Percentiles rank a stretch among this genome's conserved stretches.
phyloP scores from a whole-genome alignment of 2,329 filamentous ascomycete species.

The Sarocladium strictum region DNA sequence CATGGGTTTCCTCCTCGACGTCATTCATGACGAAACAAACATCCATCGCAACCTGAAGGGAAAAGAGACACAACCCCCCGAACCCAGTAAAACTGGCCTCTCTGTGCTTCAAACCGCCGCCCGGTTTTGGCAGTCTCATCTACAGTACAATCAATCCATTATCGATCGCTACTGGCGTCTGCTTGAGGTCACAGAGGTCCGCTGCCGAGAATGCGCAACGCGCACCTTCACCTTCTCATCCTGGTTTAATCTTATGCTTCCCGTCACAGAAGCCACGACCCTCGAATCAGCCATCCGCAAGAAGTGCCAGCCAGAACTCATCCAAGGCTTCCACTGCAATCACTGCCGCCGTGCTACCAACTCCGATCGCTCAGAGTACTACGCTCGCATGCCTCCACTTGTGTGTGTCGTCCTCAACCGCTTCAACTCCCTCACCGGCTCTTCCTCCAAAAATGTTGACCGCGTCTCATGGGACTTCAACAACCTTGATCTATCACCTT shows the following conservation, averaged over 20 bases:
- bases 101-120: constrained; percentile 50
- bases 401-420: constrained; percentile 72
- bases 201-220: constrained; percentile 56
- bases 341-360: constrained; percentile 58
- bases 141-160: constrained; percentile 64
- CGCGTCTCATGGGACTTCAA: constrained; percentile 73
- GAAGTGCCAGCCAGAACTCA: constrained; percentile 61
- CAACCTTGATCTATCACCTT: constrained; percentile 50
- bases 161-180: constrained; percentile 76
- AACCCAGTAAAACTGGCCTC: constrained; percentile 27
- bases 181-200: constrained; percentile 65
- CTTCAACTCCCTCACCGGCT: constrained; percentile 30
- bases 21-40: constrained; percentile 84
- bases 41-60: constrained; percentile 36
- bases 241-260: constrained; percentile 49
- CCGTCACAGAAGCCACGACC: constrained; percentile 26
- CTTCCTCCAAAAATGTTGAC: constrained; percentile 60
- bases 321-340: constrained; percentile 69
- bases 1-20: constrained; percentile 73
- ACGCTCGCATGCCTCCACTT: constrained; percentile 73
- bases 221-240: constrained; percentile 36
- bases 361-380: constrained; percentile 17
- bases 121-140: constrained; percentile 70
- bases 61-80: constrained; percentile 14
- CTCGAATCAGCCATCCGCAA: constrained; percentile 61